Evolutionary conservation across 768 basidiomycete species (phyloP).

Genomic region (Amanita exitialis): DNA sequence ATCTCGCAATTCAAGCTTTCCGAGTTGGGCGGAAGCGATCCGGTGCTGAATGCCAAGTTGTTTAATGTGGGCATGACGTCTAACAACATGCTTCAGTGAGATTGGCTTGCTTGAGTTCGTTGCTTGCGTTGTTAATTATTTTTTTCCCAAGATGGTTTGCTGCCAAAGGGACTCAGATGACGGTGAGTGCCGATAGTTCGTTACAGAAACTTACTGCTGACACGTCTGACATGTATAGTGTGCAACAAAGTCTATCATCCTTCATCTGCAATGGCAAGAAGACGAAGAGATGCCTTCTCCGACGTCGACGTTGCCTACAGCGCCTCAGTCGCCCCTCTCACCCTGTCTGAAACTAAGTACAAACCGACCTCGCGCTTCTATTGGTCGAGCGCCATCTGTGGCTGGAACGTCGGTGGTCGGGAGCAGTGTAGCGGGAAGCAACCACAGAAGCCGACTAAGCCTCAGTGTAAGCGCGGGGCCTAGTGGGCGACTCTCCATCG

Average conservation of each 20-base stretch:
- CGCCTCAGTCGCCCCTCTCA: slow-evolving; percentile 7
- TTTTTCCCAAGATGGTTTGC: slow-evolving; percentile 66
- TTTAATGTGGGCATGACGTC: slow-evolving; percentile 72
- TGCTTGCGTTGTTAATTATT: not conserved
- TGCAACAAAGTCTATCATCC: slow-evolving; percentile 78
- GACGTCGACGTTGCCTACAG: slow-evolving; percentile 11
- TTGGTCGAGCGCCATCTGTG: slow-evolving; percentile 34
- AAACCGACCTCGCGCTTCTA: slow-evolving; percentile 14
- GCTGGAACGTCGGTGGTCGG: slow-evolving; percentile 27
- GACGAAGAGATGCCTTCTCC: slow-evolving; percentile 24
- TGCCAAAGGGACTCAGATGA: slow-evolving; percentile 85
- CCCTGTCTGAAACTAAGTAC: slow-evolving; percentile 7
- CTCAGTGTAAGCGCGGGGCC: slow-evolving; percentile 15
- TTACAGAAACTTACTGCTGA: not conserved
- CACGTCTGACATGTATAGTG: slow-evolving; percentile 35
- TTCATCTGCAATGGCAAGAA: slow-evolving; percentile 84
- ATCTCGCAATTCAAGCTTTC: slow-evolving; percentile 84
- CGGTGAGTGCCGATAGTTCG: slow-evolving; percentile 37
- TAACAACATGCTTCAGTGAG: slow-evolving; percentile 81
- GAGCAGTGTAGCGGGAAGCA: slow-evolving; percentile 17
- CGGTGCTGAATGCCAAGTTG: slow-evolving; percentile 54
- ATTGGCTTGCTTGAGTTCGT: not conserved
- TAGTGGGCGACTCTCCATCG: not conserved
- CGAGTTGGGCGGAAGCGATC: slow-evolving; percentile 63
- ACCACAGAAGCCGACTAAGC: slow-evolving; percentile 28